Evolutionary conservation across 176 grass and related monocot genomes (phyloP).

Genomic region (Eragrostis nindensis): DNA sequence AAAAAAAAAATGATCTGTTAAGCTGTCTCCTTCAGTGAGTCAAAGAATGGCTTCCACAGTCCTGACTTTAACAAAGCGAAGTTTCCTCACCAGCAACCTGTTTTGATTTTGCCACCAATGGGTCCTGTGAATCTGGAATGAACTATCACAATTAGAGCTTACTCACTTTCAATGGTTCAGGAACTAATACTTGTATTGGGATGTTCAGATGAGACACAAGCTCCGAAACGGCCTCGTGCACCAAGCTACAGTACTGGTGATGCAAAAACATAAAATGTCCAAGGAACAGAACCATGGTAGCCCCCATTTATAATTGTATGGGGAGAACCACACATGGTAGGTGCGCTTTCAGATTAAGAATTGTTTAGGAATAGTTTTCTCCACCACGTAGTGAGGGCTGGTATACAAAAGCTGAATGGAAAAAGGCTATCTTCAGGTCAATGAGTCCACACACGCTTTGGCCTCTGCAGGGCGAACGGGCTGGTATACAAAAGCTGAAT

Average conservation of each 20-base stretch:
- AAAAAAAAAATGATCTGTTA: not conserved
- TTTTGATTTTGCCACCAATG: not conserved
- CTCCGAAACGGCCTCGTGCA: not conserved
- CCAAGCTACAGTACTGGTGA: not conserved
- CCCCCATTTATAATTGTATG: not conserved
- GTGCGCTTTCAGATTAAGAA: not conserved
- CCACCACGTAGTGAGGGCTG: not conserved
- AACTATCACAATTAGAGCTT: too few relatives aligned
- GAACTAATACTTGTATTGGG: not conserved
- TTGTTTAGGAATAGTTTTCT: not conserved
- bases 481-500: not conserved
- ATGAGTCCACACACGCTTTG: conserved; percentile 25
- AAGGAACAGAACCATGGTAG: not conserved
- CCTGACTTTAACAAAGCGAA: not conserved
- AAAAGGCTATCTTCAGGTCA: conserved; percentile 25
- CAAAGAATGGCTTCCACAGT: too few relatives aligned
- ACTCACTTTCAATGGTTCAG: not conserved
- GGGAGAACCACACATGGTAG: not conserved
- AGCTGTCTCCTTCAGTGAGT: not conserved
- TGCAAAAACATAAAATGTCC: not conserved
- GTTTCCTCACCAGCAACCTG: conserved; percentile 5
- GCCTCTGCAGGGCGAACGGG: too few relatives aligned
- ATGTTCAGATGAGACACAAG: not conserved
- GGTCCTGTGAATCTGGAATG: not conserved
- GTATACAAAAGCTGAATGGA: not conserved